A percentile compares a stretch with the other conserved stretches of the same genome.
These are phyloP conservation scores for Xylaria sp. DNA, from an alignment of 2,329 filamentous ascomycete genomes.

Conservation along the genomic window DNA sequence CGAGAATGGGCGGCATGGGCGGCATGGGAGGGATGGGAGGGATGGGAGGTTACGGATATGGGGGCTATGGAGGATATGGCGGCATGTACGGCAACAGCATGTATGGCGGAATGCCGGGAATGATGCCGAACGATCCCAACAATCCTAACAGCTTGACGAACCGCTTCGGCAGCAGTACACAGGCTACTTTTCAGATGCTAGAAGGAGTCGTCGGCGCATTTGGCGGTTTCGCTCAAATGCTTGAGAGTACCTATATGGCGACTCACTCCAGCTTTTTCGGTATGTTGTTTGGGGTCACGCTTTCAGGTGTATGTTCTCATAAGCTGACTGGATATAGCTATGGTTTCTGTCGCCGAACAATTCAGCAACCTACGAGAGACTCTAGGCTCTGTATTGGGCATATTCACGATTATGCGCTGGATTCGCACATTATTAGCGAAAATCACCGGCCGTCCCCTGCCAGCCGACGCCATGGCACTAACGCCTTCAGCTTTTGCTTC, in stretches of 20 bases:
- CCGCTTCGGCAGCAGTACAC: slow-evolving; percentile 88
- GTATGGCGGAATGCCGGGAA: slow-evolving; percentile 43
- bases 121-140: slow-evolving; percentile 59
- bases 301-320: background rate
- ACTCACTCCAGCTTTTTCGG: slow-evolving; percentile 98
- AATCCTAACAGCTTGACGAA: slow-evolving; percentile 94
- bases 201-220: slow-evolving; percentile 96
- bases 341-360: slow-evolving; percentile 97
- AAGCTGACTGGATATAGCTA: slow-evolving; percentile 52
- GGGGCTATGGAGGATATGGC: slow-evolving; percentile 38
- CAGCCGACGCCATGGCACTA: slow-evolving; percentile 78
- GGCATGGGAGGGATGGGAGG: slow-evolving; percentile 29
- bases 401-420: slow-evolving; percentile 95
- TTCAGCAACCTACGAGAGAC: slow-evolving; percentile 91
- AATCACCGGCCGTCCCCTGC: slow-evolving; percentile 82
- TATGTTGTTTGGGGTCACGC: slow-evolving; percentile 41
- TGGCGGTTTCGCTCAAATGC: slow-evolving; percentile 96
- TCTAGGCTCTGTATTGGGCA: slow-evolving; percentile 85
- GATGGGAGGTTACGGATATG: slow-evolving; percentile 37
- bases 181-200: slow-evolving; percentile 96
- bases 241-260: slow-evolving; percentile 99
- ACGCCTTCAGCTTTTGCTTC: slow-evolving; percentile 87
- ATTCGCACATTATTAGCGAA: slow-evolving; percentile 86
- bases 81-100: slow-evolving; percentile 35
- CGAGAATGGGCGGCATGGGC: slow-evolving; percentile 25